phyloP scores from a whole-genome alignment of 73 alveolate species.

The Effrenium voratum region DNA sequence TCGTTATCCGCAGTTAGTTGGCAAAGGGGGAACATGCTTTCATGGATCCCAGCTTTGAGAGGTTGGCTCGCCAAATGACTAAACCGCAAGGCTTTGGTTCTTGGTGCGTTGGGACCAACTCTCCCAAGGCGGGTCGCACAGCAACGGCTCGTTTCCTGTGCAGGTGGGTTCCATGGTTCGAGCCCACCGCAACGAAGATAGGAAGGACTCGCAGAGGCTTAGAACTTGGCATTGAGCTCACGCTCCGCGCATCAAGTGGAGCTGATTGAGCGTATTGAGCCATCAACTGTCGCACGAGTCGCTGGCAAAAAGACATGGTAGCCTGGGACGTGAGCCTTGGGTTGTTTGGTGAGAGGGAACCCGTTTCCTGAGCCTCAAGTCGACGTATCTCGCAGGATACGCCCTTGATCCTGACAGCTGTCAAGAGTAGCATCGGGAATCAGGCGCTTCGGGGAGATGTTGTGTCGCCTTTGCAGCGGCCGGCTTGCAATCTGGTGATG shows the following conservation, averaged over 20 bases:
- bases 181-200: slow-evolving; percentile 86
- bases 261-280: background rate
- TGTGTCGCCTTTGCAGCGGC: no score
- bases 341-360: background rate
- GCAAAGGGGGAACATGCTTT: no score
- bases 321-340: background rate
- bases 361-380: background rate
- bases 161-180: slow-evolving; percentile 70
- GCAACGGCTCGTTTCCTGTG: no score
- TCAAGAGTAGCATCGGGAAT: slow-evolving; percentile 74
- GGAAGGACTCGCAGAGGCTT: slow-evolving; percentile 9
- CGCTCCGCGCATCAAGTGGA: background rate
- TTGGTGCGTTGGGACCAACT: no score
- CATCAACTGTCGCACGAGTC: background rate
- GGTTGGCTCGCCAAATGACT: no score
- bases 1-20: no score
- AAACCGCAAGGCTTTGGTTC: no score
- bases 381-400: background rate
- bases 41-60: no score
- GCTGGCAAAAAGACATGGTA: no score
- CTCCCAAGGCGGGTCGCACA: no score
- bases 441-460: background rate
- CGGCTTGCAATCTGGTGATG: no score
- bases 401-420: slow-evolving; percentile 40
- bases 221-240: no score